Evolutionary conservation across 257 asterid species (phyloP), one percentile per base, ranked within the genome.

Genomic region (Ajuga chamaepitys): DNA sequence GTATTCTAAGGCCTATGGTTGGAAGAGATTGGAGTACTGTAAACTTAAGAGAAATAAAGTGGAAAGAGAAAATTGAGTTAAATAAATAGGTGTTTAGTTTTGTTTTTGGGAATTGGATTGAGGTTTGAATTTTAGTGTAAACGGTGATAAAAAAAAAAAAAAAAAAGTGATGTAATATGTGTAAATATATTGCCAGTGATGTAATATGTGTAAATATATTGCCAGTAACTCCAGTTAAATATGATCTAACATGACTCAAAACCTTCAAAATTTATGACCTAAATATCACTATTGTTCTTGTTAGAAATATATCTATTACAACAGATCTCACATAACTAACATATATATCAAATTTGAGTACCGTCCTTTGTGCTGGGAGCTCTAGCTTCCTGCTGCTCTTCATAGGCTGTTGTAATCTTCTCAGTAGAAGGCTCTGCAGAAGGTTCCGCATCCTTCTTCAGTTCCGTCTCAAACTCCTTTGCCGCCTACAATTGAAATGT

Each of bases 381-480:
- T 40, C 65, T 47, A 50, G 76, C 70, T 42, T 80, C 83, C 65
- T 37, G 70, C 50, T 77, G 67, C 62, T 71, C 61, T 67, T 74
- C 81, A n/a, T 62, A 9, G 38, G 30, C 80, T 25, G 79, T 68
- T 30, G 67, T 58, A 54, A 60, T 62, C 65, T 71, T 70, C 62
- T 78, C 76, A 2, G 20, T 63, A 17, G 84, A 53, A n/a, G 80
- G 64, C 50, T 81, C 88, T n/a, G 46, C 84, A 21, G 73, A 64
- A 46, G 81, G 18, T 61, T 70, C 90, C 0, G 67, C 76, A 14
- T 85, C 95, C 82, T 90, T 87, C 78, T 78, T 87, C 75, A 90
- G 84, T 68, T 90, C 97, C 1, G 92, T 69, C 77, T 90, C 95
- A 55, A 90, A 90, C 75, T 87, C 97, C 71, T 90, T 90, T 18